A percentile compares a stretch with the other conserved stretches of the same genome.
These are phyloP conservation scores for Nitzschia putrida DNA, from an alignment of 108 stramenopile genomes.

Conservation along the genomic window DNA sequence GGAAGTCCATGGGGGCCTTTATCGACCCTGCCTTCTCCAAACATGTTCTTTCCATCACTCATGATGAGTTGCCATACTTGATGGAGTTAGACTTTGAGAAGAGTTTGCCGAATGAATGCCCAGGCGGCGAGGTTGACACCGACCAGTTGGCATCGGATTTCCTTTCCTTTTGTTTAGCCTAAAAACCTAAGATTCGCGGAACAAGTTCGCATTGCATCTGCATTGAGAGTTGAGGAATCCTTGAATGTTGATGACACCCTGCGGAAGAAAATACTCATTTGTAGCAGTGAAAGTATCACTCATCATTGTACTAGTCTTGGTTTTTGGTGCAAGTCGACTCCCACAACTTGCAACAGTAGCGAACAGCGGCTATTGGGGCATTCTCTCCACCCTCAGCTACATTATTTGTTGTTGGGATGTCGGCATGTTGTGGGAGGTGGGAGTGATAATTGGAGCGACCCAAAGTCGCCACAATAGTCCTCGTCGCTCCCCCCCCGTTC, in stretches of 20 bases:
- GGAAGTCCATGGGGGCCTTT: slow-evolving; percentile 46
- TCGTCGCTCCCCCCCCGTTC: no score
- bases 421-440: no score
- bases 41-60: slow-evolving; percentile 36
- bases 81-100: slow-evolving; percentile 28
- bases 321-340: no score
- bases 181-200: background rate
- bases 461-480: background rate
- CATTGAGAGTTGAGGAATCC: no score
- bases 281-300: no score
- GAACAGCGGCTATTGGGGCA: background rate
- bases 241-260: background rate
- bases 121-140: slow-evolving; percentile 21
- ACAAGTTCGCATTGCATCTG: background rate
- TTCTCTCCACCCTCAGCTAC: no score
- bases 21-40: slow-evolving; percentile 35
- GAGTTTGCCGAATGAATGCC: slow-evolving; percentile 46
- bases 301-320: no score
- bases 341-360: background rate
- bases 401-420: background rate
- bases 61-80: slow-evolving; percentile 20
- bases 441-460: background rate
- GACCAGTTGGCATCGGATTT: background rate
- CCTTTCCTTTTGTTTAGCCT: background rate
- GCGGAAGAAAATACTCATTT: no score